Percentiles rank a stretch among this genome's conserved stretches.
Conservation (phyloP, 2,329 filamentous ascomycete genomes). For the Diaporthe citri region DNA sequence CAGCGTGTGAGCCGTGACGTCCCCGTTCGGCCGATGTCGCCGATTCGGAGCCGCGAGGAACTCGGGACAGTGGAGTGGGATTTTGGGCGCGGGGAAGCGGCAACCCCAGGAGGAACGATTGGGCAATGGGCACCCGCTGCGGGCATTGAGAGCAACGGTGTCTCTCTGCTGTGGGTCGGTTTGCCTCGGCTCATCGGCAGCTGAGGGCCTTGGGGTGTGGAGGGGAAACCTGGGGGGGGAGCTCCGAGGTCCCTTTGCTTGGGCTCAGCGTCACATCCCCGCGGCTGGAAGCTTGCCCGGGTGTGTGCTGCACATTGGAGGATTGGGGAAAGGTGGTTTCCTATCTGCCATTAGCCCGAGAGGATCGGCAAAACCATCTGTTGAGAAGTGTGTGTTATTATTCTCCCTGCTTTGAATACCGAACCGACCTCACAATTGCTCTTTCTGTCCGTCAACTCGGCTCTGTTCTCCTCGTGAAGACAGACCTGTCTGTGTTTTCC, state of each 20-base stretch:
- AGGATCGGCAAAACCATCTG: slow-evolving; percentile 1
- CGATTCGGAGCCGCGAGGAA: slow-evolving; percentile 27
- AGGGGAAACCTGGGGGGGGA: slow-evolving; percentile 22
- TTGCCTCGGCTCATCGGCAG: slow-evolving; percentile 40
- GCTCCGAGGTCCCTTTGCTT: slow-evolving; percentile 1
- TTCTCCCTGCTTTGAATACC: slow-evolving; percentile 4
- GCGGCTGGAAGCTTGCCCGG: neutral
- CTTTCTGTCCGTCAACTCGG: neutral
- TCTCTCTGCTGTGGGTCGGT: slow-evolving; percentile 13
- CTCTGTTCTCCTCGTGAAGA: neutral
- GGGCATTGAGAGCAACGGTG: neutral
- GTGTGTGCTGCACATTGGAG: neutral
- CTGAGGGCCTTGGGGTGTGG: neutral
- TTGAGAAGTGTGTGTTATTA: neutral
- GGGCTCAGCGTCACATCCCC: slow-evolving; percentile 12
- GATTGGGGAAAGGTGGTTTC: neutral
- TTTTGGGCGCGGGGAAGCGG: neutral
- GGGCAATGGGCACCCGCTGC: no score
- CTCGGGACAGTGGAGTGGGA: neutral
- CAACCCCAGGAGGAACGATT: neutral
- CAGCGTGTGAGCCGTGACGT: slow-evolving; percentile 2
- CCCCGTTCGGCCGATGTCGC: slow-evolving; percentile 11
- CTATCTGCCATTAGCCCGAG: slow-evolving; percentile 23
- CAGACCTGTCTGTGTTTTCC: neutral
- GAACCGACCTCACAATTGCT: neutral